phyloP scores from a whole-genome alignment of 257 asterid species.

The Osmanthus fragrans region DNA sequence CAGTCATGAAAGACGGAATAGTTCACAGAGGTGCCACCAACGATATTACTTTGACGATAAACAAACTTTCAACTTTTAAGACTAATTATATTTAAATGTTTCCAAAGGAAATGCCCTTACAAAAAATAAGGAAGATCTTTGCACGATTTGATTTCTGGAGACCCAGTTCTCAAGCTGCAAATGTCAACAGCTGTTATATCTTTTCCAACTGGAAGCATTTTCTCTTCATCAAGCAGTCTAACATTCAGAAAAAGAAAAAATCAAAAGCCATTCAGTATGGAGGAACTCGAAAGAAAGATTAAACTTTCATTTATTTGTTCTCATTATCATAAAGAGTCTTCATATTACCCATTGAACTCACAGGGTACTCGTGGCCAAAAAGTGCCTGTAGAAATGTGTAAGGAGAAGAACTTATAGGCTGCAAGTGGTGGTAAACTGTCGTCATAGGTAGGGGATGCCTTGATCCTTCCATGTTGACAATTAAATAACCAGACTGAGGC shows the following conservation, averaged over 20 bases:
- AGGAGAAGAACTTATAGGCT: conserved; percentile 66
- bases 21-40: not conserved
- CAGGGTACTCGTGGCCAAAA: conserved; percentile 82
- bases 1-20: not conserved
- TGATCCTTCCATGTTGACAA: conserved; percentile 88
- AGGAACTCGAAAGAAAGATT: conserved; percentile 5
- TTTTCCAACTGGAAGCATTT: conserved; percentile 82
- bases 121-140: conserved; percentile 79
- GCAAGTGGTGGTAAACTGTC: conserved; percentile 69
- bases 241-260: conserved; percentile 44
- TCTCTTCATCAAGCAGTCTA: conserved; percentile 85
- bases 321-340: conserved; percentile 3
- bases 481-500: conserved; percentile 62
- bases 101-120: conserved; percentile 44
- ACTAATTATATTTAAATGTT: not conserved
- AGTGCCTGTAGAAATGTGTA: conserved; percentile 83
- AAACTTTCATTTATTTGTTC: not conserved
- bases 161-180: conserved; percentile 59
- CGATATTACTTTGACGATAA: not conserved
- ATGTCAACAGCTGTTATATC: conserved; percentile 80
- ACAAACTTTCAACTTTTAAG: not conserved
- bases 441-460: conserved; percentile 78
- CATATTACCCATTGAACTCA: conserved; percentile 44
- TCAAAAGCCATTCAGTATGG: not conserved
- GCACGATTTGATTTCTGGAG: conserved; percentile 71